Evolutionary conservation across 2,329 filamentous ascomycete species (phyloP), one percentile per base, ranked within the genome.

Genomic region (Sclerotinia subarctica): DNA sequence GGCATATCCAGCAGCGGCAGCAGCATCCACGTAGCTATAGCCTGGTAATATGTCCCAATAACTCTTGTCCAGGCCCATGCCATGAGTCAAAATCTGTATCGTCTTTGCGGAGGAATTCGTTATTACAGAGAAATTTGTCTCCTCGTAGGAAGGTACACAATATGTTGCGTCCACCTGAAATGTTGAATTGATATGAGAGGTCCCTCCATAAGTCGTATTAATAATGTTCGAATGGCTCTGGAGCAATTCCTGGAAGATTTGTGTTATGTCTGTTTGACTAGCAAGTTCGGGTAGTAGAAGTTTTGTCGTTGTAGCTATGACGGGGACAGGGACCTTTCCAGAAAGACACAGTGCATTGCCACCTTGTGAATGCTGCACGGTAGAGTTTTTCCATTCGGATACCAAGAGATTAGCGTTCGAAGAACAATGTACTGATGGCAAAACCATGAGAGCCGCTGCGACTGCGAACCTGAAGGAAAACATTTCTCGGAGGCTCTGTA

Each of bases 21-120:
- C 80, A n/a, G 77, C 77, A 58, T 83, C 80, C 51, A 86, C 82
- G 75, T 90, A 90, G 74, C 83, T 86, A 79, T 90, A 89, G 74
- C 67, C 64, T 6, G 58, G 58, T 19, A 64, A 64, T 58, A 70
- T 51, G 13, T 70, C 64, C 64, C 67, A 70, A 49, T 69, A 68
- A 15, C 29, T 46, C 52, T 60, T 47, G 35, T 69, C 64, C 15
- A 67, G 44, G 6, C 64, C 59, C 13, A 60, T 42, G n/a, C 68
- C 65, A 21, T 69, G 65, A 17, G 59, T 68, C 24, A 69, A 44
- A 46, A 69, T 46, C 29, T 67, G 47, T n/a, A 69, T 24, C 2
- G 64, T 67, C 46, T 19, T 44, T 51, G n/a, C 32, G 1, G 24
- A 32, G 26, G 51, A 32, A 53, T 53, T 42, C 1, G 38, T 17